Evolutionary conservation across 768 basidiomycete species (phyloP).

Genomic region (Tylopilus rubrobrunneus): DNA sequence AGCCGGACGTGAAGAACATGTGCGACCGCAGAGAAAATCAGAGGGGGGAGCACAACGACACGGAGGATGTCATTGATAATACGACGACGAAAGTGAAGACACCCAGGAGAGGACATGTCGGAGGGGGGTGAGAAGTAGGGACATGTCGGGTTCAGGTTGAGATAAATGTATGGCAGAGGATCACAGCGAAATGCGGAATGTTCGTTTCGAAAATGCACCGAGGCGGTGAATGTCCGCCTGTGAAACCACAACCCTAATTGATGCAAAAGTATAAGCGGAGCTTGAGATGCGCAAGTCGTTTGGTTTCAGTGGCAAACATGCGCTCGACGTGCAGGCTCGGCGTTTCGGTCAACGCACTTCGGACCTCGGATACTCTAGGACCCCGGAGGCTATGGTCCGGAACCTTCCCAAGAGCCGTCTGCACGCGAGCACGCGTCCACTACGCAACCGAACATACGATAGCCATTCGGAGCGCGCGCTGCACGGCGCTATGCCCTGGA

Average conservation of each 20-base stretch:
- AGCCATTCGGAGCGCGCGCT: not conserved
- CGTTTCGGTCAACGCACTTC: not conserved
- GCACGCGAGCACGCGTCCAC: not conserved
- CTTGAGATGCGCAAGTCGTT: slow-evolving; percentile 1
- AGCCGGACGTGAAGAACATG: slow-evolving; percentile 29
- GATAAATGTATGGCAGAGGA: slow-evolving; percentile 5
- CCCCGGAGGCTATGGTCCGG: not conserved
- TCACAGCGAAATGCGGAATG: not conserved
- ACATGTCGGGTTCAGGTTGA: slow-evolving; percentile 3
- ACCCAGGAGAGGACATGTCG: slow-evolving; percentile 1
- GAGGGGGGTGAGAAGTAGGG: not conserved
- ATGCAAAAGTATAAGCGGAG: slow-evolving; percentile 5
- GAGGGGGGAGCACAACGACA: slow-evolving; percentile 39
- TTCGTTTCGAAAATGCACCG: slow-evolving; percentile 7
- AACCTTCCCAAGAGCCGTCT: too few relatives aligned
- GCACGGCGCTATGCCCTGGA: not conserved
- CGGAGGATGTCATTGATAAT: slow-evolving; percentile 45
- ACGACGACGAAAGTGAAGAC: slow-evolving; percentile 42
- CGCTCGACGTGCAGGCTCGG: not conserved
- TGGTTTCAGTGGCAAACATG: not conserved
- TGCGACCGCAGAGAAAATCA: slow-evolving; percentile 32
- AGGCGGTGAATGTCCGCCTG: slow-evolving; percentile 7
- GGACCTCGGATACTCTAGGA: slow-evolving; percentile 9
- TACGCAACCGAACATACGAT: not conserved
- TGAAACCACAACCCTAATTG: slow-evolving; percentile 11